These are phyloP conservation scores for Paraleonurus japonicus DNA, from an alignment of 257 asterid genomes.

Conservation along the genomic window DNA sequence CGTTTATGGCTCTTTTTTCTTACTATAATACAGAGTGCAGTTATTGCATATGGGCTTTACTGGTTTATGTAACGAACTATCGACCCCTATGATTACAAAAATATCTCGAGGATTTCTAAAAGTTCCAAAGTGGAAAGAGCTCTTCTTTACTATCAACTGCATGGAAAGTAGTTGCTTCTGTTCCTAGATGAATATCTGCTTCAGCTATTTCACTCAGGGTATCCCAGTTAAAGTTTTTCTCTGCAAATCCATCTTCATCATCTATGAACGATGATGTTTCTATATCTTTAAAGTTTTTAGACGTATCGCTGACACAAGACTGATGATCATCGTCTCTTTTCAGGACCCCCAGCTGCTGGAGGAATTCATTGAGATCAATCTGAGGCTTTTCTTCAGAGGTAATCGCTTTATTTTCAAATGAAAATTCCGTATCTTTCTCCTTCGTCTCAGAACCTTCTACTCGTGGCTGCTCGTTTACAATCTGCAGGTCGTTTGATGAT, in stretches of 20 bases:
- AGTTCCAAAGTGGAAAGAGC: constrained; percentile 63
- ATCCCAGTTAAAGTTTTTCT: constrained; percentile 71
- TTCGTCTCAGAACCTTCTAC: constrained; percentile 19
- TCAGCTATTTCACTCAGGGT: constrained; percentile 61
- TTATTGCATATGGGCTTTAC: constrained; percentile 17
- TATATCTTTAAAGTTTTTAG: constrained; percentile 34
- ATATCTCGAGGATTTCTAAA: constrained; percentile 24
- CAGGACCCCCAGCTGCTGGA: constrained; percentile 82
- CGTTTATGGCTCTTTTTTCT: constrained; percentile 9
- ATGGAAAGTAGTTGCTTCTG: constrained; percentile 38
- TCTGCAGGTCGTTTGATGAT: constrained; percentile 35
- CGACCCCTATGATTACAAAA: constrained; percentile 22
- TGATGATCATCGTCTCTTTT: constrained; percentile 50
- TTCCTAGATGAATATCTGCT: constrained; percentile 46
- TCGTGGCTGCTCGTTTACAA: constrained; percentile 30
- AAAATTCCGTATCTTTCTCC: constrained; percentile 39
- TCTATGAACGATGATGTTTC: constrained; percentile 42
- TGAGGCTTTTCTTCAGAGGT: constrained; percentile 70
- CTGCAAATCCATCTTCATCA: constrained; percentile 36
- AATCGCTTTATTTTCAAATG: constrained; percentile 27
- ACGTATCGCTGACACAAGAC: constrained; percentile 29
- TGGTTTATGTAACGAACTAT: constrained; percentile 21
- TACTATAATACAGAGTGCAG: constrained; percentile 25
- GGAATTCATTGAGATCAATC: constrained; percentile 86
- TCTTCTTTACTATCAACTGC: constrained; percentile 53